Evolutionary conservation across 257 asterid genomes (phyloP).

Genomic region (Solanum rostratum): DNA sequence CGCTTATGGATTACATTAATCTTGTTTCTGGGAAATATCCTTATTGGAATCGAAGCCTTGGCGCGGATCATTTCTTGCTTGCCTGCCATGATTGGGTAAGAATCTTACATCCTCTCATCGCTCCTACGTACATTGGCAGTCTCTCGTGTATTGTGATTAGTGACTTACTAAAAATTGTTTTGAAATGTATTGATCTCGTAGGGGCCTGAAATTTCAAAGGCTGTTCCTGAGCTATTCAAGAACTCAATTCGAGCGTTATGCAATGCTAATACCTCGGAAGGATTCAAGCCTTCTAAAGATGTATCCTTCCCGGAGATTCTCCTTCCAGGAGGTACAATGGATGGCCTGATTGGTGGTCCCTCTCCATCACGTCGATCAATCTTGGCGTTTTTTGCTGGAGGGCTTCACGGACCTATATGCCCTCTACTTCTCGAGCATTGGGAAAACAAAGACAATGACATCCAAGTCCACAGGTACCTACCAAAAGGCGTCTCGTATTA

Average conservation of each 20-base stretch:
- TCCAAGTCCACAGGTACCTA: conserved; percentile 52
- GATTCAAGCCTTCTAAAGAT: conserved; percentile 55
- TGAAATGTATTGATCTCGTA: background rate
- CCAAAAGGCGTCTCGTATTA: conserved; percentile 50
- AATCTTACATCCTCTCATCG: background rate
- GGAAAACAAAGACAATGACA: conserved; percentile 69
- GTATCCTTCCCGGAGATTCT: conserved; percentile 76
- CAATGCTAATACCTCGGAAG: conserved; percentile 76
- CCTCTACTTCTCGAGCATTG: conserved; percentile 61
- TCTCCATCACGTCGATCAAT: conserved; percentile 56
- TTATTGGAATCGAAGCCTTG: conserved; percentile 78
- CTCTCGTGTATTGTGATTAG: no score
- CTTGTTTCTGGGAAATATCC: conserved; percentile 36
- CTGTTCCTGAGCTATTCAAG: conserved; percentile 45
- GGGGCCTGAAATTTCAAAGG: conserved; percentile 74
- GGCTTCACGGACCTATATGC: conserved; percentile 77
- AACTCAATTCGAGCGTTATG: conserved; percentile 74
- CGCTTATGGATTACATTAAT: conserved; percentile 46
- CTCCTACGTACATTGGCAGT: background rate
- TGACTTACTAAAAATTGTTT: no score
- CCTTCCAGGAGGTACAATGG: conserved; percentile 51
- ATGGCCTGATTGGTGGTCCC: conserved; percentile 64
- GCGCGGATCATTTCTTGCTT: conserved; percentile 81
- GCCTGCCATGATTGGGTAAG: conserved; percentile 97
- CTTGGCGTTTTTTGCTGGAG: conserved; percentile 71